A percentile compares a stretch with the other conserved stretches of the same genome.
Evolutionary conservation across 148 eudicot genomes (phyloP).

Genomic region (Mesembryanthemum crystallinum): DNA sequence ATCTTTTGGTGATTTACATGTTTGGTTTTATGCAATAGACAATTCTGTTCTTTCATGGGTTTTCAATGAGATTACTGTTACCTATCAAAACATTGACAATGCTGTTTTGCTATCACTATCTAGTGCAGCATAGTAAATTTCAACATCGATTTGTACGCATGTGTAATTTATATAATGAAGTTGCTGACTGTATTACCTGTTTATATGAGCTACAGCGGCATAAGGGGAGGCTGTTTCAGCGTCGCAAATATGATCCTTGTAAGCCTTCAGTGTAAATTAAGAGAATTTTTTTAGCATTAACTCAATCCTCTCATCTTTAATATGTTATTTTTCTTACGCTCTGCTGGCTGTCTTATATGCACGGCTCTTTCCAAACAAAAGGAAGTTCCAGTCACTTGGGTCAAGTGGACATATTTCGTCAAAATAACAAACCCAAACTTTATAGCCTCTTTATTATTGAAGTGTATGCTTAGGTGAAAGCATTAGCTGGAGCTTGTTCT

Average conservation of each 20-base stretch:
- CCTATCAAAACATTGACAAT: no score
- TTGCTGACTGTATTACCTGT: conserved; percentile 34
- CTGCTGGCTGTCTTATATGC: neutral
- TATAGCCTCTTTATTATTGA: neutral
- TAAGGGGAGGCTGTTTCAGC: conserved; percentile 87
- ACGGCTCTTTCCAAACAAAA: no score
- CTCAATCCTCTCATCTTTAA: neutral
- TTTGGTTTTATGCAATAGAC: neutral
- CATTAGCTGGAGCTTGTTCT: neutral
- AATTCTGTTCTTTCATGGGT: neutral
- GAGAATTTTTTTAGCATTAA: neutral
- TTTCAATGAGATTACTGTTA: no score
- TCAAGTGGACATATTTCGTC: no score
- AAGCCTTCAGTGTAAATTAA: conserved; percentile 36
- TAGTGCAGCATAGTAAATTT: neutral
- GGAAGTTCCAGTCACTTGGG: no score
- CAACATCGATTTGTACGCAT: neutral
- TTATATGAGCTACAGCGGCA: conserved; percentile 63
- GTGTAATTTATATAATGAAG: neutral
- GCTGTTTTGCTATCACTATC: neutral
- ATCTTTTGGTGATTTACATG: neutral
- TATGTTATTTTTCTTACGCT: neutral
- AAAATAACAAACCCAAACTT: neutral
- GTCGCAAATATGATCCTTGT: conserved; percentile 98
- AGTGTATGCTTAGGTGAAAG: neutral